Base-by-base conservation (phyloP, 345 rosid species). In the Populus tremula region DNA sequence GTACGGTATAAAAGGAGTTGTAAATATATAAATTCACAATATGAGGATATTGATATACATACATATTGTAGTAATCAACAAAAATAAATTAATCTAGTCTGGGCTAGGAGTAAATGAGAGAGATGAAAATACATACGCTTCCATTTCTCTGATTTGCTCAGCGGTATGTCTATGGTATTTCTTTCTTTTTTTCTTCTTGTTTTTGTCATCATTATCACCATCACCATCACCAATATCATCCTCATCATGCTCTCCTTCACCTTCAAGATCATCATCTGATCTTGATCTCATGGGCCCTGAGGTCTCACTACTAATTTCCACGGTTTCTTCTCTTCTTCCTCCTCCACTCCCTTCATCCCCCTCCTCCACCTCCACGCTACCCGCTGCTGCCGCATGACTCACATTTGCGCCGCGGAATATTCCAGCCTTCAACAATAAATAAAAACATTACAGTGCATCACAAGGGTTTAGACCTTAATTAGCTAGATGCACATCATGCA, bases 61-160 rank as follows among this genome's bases (percentile, higher is more conserved):
- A 16, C 21, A 29, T 27, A n/a, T n/a, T n/a, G 20, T 41, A 41
- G 10, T 41, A 33, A 33, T 27, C 2, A 36, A 66, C 5, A 14
- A 13, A 23, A 64, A 23, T 12, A 10, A 64, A 64, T 23, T 64
- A 21, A 29, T 27, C 7, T 23, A 23, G 68, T 0, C 17, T 23
- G 12, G 68, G 31, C 5, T 47, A 27, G 35, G 12, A 64, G 12
- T 14, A 20, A 36, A 36, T 18, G 39, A 17, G 63, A 38, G 20
- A 31, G 50, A 72, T 11, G 18, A 53, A 12, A 20, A 61, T 3
- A 86, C 94, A 10, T 87, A 96, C 99, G 93, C 87, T 89, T 94
- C 99, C 99, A 96, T 96, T 83, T 93, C 98, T 83, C 91, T 83
- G 78, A 96, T 96, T 82, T 96, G 99, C 31, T 91, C 95, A n/a